Conservation (phyloP, 805 yeast genomes). For the Torulaspora microellipsoides region DNA sequence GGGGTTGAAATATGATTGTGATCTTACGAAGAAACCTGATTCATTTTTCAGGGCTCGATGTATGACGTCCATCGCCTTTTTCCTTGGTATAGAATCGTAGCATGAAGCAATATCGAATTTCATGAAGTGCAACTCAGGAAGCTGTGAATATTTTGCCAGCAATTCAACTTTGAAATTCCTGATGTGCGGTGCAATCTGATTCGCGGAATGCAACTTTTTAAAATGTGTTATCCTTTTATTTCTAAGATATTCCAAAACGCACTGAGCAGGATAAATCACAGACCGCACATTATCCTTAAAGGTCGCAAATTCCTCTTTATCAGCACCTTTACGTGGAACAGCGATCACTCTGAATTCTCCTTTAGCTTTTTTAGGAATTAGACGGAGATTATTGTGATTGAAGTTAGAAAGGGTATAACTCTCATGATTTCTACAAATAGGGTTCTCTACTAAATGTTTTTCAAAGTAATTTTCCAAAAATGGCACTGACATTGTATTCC, state of each 20-base stretch:
- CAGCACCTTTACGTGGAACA: slow-evolving; percentile 43
- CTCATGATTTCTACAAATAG: slow-evolving; percentile 19
- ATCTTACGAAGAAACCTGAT: slow-evolving; percentile 30
- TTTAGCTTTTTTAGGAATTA: slow-evolving; percentile 53
- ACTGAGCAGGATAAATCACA: slow-evolving; percentile 43
- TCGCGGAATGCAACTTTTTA: slow-evolving; percentile 39
- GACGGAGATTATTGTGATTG: slow-evolving; percentile 41
- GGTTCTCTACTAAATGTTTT: slow-evolving; percentile 33
- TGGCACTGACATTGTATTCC: slow-evolving; percentile 44
- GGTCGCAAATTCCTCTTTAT: slow-evolving; percentile 32
- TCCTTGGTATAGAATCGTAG: slow-evolving; percentile 64
- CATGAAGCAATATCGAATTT: slow-evolving; percentile 77
- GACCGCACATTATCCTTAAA: slow-evolving; percentile 36
- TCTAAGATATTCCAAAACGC: slow-evolving; percentile 36
- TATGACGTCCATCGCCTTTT: slow-evolving; percentile 37
- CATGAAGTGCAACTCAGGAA: slow-evolving; percentile 44
- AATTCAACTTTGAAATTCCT: slow-evolving; percentile 36
- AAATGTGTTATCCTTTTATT: slow-evolving; percentile 21
- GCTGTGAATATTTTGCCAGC: slow-evolving; percentile 5
- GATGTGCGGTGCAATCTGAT: slow-evolving; percentile 43
- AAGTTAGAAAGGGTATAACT: slow-evolving; percentile 20
- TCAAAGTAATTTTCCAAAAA: slow-evolving; percentile 43
- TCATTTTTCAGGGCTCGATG: slow-evolving; percentile 16
- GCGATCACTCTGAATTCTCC: slow-evolving; percentile 56
- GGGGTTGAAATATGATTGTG: slow-evolving; percentile 21